Evolutionary conservation across 2,329 filamentous ascomycete species (phyloP).

Genomic region (Neonectria neomacrospora): DNA sequence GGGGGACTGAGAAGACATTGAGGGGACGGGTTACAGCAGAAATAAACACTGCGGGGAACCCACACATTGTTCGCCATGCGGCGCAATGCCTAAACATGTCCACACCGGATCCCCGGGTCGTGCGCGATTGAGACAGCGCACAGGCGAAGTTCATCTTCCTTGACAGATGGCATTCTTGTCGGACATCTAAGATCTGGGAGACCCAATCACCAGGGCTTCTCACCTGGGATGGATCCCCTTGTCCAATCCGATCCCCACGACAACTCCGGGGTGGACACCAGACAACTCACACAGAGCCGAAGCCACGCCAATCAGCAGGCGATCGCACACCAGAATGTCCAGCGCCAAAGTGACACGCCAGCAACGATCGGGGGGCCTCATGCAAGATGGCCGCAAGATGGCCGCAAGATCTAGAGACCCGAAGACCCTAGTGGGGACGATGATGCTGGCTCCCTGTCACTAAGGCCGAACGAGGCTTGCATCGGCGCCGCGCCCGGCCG

Average conservation of each 20-base stretch:
- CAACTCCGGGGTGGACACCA: constrained; percentile 18
- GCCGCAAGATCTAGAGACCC: constrained; percentile 12
- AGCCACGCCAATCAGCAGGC: constrained; percentile 19
- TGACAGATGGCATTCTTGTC: constrained; percentile 9
- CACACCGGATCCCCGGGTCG: neutral
- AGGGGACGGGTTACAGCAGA: neutral
- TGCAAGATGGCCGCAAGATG: constrained; percentile 20
- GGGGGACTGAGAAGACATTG: neutral
- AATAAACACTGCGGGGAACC: constrained; percentile 11
- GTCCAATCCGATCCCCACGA: constrained; percentile 25
- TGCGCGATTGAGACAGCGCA: neutral
- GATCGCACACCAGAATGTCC: constrained; percentile 1
- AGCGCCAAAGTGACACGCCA: constrained; percentile 12
- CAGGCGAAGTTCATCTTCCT: neutral
- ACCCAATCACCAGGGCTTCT: constrained; percentile 17
- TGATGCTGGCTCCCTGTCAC: constrained; percentile 4
- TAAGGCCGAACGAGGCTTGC: constrained; percentile 10
- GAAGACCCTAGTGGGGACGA: constrained; percentile 4
- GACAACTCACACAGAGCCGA: constrained; percentile 17
- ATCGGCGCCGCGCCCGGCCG: constrained; percentile 15
- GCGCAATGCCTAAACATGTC: neutral
- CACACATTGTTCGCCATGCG: neutral
- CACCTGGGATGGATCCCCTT: constrained; percentile 17
- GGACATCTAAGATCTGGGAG: constrained; percentile 7
- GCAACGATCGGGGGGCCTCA: constrained; percentile 15